Conservation (phyloP, 2,329 filamentous ascomycete species). For the Colletotrichum tropicicola region DNA sequence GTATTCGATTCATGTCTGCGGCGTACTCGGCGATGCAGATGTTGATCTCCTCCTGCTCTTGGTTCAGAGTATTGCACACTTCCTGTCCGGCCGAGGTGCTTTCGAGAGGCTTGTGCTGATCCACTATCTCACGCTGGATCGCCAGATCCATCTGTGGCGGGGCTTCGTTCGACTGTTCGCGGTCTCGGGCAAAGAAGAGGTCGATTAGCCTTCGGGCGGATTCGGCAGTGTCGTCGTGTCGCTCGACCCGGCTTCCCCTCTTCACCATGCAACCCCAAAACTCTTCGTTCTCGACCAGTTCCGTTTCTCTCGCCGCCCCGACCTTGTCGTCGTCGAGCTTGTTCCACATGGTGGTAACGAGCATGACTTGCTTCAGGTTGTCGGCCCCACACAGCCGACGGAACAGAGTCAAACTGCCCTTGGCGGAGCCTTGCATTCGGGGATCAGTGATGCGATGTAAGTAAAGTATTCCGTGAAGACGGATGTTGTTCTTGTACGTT, state of each 20-base stretch:
- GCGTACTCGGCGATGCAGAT: not conserved
- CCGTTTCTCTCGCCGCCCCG: slow-evolving; percentile 14
- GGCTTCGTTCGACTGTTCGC: not conserved
- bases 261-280: slow-evolving; percentile 27
- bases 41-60: not conserved
- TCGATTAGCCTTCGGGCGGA: not conserved
- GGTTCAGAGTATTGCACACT: not conserved
- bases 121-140: not conserved
- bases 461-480: slow-evolving; percentile 1
- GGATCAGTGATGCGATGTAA: slow-evolving; percentile 33
- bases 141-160: not conserved
- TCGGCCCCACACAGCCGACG: slow-evolving; percentile 45
- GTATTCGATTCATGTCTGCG: not conserved
- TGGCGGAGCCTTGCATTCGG: slow-evolving; percentile 43
- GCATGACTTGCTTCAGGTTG: slow-evolving; percentile 42
- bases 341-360: slow-evolving; percentile 48
- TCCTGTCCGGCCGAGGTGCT: slow-evolving; percentile 1
- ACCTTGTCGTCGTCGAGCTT: slow-evolving; percentile 18
- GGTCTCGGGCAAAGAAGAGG: not conserved
- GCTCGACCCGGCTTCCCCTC: not conserved
- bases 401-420: slow-evolving; percentile 48
- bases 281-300: slow-evolving; percentile 9
- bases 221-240: not conserved
- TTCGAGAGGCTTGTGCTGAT: slow-evolving; percentile 4
- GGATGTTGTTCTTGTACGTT: not conserved